phyloP scores from a whole-genome alignment of 306 rosid species.

The Prunus davidiana region DNA sequence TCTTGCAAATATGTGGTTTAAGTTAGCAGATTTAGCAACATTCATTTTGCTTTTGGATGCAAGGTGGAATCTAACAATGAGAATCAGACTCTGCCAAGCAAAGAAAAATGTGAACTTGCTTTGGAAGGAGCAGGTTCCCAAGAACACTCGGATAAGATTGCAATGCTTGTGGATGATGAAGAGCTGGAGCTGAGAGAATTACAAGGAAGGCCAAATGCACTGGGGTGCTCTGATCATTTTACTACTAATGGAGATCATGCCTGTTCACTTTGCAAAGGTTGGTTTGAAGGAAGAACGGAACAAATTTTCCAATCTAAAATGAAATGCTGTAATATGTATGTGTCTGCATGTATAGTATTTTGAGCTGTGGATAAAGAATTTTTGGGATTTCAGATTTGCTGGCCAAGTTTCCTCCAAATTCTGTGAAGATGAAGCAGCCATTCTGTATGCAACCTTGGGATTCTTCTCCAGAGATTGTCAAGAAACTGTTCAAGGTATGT shows the following conservation, averaged over 20 bases:
- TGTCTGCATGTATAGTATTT: background rate
- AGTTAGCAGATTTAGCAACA: conserved; percentile 21
- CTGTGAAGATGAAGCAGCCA: conserved; percentile 90
- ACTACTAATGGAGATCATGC: conserved; percentile 47
- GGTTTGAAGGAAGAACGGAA: conserved; percentile 17
- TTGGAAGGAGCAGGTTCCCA: conserved; percentile 42
- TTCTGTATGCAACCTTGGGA: conserved; percentile 85
- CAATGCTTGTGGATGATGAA: conserved; percentile 79
- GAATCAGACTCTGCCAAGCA: conserved; percentile 33
- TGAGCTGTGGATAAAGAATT: conserved; percentile 6
- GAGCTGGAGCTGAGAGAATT: conserved; percentile 78
- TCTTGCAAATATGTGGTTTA: conserved; percentile 10
- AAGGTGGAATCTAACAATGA: conserved; percentile 52
- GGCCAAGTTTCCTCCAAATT: conserved; percentile 78
- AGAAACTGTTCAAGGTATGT: conserved; percentile 90
- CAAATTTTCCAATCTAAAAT: background rate
- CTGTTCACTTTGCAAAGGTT: conserved; percentile 85
- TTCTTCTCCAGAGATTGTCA: conserved; percentile 71
- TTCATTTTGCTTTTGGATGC: conserved; percentile 24
- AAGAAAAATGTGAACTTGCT: conserved; percentile 65
- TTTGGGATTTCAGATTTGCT: conserved; percentile 55
- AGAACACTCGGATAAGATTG: conserved; percentile 44
- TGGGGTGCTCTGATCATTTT: conserved; percentile 57
- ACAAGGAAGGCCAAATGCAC: conserved; percentile 47
- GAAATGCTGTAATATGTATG: background rate